phyloP scores from a whole-genome alignment of 139 green algal genomes.

The Chlorella sp. region DNA sequence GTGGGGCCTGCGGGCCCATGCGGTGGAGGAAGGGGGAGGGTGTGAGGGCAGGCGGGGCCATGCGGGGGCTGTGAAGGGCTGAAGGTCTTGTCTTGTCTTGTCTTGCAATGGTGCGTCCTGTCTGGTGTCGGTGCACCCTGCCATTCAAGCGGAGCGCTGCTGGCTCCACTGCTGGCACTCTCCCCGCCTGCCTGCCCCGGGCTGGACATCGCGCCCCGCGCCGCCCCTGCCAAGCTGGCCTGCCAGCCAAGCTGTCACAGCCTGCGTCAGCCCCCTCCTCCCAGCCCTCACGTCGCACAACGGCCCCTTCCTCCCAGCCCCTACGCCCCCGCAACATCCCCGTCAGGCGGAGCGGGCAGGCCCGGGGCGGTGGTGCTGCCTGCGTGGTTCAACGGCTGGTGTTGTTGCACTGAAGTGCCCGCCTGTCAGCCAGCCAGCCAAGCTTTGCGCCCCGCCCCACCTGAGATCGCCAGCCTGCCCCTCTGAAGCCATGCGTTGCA shows the following conservation, averaged over 20 bases:
- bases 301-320: no score
- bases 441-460: background rate
- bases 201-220: no score
- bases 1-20: background rate
- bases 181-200: no score
- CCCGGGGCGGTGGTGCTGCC: no score
- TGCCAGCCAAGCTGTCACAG: background rate
- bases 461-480: background rate
- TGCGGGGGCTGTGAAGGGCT: background rate
- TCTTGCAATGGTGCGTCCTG: background rate
- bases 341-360: no score
- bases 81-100: background rate
- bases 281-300: no score
- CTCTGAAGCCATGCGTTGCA: slow-evolving; percentile 7
- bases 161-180: no score
- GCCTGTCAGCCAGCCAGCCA: background rate
- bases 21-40: no score
- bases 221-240: no score
- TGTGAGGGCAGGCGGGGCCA: background rate
- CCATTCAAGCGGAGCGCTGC: no score
- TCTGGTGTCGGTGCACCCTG: no score
- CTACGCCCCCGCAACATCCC: background rate
- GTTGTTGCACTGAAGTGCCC: background rate
- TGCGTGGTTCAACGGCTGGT: no score
- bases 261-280: background rate